Evolutionary conservation across 352 stramenopile species (phyloP).

Genomic region (Pythium insidiosum): DNA sequence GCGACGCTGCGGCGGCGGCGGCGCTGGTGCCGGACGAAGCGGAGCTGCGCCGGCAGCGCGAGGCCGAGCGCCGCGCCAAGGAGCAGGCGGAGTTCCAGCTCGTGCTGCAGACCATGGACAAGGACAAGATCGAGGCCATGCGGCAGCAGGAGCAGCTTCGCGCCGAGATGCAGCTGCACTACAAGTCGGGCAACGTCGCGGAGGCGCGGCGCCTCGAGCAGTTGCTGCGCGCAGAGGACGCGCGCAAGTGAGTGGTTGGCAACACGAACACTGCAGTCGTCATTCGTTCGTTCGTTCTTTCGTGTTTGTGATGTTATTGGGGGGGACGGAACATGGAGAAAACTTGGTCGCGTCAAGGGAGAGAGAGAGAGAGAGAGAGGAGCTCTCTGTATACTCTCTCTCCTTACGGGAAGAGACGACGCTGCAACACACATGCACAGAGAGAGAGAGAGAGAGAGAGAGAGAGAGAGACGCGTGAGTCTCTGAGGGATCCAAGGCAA

Average conservation of each 20-base stretch:
- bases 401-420: not conserved
- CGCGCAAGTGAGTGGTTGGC: not conserved
- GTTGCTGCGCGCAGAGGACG: slow-evolving; percentile 24
- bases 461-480: too few relatives aligned
- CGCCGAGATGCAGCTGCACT: slow-evolving; percentile 86
- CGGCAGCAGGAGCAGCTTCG: slow-evolving; percentile 75
- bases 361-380: too few relatives aligned
- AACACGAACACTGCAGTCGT: too few relatives aligned
- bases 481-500: too few relatives aligned
- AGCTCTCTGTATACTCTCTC: too few relatives aligned
- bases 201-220: slow-evolving; percentile 82
- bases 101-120: slow-evolving; percentile 78
- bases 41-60: slow-evolving; percentile 48
- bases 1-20: slow-evolving; percentile 1
- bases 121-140: slow-evolving; percentile 84
- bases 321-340: too few relatives aligned
- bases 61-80: slow-evolving; percentile 37
- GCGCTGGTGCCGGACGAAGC: slow-evolving; percentile 43
- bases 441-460: not conserved
- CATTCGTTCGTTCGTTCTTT: too few relatives aligned
- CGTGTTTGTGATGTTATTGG: slow-evolving; percentile 6
- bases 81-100: slow-evolving; percentile 73
- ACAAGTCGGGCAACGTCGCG: slow-evolving; percentile 82
- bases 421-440: not conserved
- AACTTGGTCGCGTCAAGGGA: too few relatives aligned